phyloP scores from a whole-genome alignment of 352 stramenopile species.

The Pythium monospermum region DNA sequence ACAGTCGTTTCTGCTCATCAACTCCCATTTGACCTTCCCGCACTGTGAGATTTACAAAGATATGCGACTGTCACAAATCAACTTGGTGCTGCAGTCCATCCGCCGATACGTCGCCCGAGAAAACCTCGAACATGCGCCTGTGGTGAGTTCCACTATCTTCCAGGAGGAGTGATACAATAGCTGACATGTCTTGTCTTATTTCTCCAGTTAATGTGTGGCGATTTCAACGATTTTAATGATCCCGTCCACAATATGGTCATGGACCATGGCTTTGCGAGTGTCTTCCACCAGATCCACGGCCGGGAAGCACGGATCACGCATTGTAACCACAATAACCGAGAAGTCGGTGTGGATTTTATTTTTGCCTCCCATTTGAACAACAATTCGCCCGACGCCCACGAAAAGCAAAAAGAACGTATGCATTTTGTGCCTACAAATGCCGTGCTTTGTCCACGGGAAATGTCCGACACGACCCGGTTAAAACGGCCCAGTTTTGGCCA shows the following conservation, averaged over 20 bases:
- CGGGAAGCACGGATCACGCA: slow-evolving; percentile 81
- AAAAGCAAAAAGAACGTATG: slow-evolving; percentile 22
- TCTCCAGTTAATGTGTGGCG: slow-evolving; percentile 54
- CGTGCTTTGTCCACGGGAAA: slow-evolving; percentile 53
- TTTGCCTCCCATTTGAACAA: slow-evolving; percentile 54
- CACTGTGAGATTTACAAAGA: slow-evolving; percentile 76
- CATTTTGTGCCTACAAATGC: slow-evolving; percentile 52
- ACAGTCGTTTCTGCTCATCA: slow-evolving; percentile 76
- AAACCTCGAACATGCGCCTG: slow-evolving; percentile 58
- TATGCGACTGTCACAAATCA: slow-evolving; percentile 75
- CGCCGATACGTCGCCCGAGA: slow-evolving; percentile 61
- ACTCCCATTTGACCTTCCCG: slow-evolving; percentile 83
- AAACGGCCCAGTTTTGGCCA: slow-evolving; percentile 77
- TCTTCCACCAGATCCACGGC: slow-evolving; percentile 69
- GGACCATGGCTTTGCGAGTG: slow-evolving; percentile 64
- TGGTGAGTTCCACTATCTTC: no score
- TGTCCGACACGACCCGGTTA: slow-evolving; percentile 60
- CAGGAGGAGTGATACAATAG: no score
- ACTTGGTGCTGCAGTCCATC: slow-evolving; percentile 65
- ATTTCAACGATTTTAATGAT: slow-evolving; percentile 87
- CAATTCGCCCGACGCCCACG: not conserved
- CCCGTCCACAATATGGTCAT: slow-evolving; percentile 73
- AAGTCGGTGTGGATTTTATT: slow-evolving; percentile 86
- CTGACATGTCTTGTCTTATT: not conserved
- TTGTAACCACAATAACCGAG: slow-evolving; percentile 87